Evolutionary conservation across 306 rosid genomes (phyloP).

Genomic region (Cucumis hystrix): DNA sequence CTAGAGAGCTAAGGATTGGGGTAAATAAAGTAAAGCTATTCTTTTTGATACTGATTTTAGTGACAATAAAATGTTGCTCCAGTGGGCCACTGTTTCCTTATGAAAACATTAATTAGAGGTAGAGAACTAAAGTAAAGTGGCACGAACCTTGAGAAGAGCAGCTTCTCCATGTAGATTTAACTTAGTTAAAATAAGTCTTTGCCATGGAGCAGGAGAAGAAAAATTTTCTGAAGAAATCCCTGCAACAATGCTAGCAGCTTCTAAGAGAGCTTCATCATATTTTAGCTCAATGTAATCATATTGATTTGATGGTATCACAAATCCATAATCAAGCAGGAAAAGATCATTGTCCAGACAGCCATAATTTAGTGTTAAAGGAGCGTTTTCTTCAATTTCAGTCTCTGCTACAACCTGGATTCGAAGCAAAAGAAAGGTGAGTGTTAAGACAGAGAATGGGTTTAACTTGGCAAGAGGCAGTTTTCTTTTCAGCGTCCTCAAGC

Average conservation of each 20-base stretch:
- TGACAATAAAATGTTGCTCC: not conserved
- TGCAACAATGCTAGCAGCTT: slow-evolving; percentile 86
- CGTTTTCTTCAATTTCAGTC: slow-evolving; percentile 43
- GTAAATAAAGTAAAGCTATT: not conserved
- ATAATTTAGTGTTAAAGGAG: slow-evolving; percentile 56
- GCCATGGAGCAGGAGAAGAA: slow-evolving; percentile 73
- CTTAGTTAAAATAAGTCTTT: slow-evolving; percentile 44
- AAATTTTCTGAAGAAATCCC: slow-evolving; percentile 67
- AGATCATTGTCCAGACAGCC: slow-evolving; percentile 74
- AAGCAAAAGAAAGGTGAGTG: not conserved
- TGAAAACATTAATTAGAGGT: not conserved
- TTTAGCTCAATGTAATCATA: slow-evolving; percentile 67
- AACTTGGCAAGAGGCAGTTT: not conserved
- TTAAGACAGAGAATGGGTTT: slow-evolving; percentile 3
- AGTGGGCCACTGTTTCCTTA: not conserved
- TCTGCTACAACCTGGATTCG: slow-evolving; percentile 76
- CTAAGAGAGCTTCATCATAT: slow-evolving; percentile 77
- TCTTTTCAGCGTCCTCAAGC: not conserved
- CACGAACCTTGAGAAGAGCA: slow-evolving; percentile 62
- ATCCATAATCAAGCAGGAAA: slow-evolving; percentile 83
- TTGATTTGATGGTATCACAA: slow-evolving; percentile 71
- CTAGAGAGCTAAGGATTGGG: not conserved
- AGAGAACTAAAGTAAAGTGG: not conserved
- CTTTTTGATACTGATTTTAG: not conserved
- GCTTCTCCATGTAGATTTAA: slow-evolving; percentile 67